Conservation (phyloP, 2,329 filamentous ascomycete genomes). For the Hypomyces rosellus region DNA sequence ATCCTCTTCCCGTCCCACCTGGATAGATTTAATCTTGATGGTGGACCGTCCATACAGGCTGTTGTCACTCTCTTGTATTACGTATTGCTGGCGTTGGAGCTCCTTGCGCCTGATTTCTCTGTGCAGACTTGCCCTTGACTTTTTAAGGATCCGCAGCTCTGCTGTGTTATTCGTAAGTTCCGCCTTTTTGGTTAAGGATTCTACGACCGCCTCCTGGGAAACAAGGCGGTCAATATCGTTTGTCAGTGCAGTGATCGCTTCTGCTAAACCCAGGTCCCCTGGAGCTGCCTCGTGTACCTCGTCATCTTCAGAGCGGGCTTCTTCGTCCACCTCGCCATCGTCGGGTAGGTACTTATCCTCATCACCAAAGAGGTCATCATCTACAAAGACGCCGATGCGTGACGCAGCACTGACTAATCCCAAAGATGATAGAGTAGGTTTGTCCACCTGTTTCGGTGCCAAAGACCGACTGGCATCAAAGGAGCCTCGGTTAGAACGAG, state of each 20-base stretch:
- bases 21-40: slow-evolving; percentile 84
- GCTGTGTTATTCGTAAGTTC: slow-evolving; percentile 96
- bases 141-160: slow-evolving; percentile 83
- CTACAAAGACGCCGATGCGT: slow-evolving; percentile 84
- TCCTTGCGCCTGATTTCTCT: slow-evolving; percentile 91
- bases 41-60: slow-evolving; percentile 89
- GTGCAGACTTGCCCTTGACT: slow-evolving; percentile 89
- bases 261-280: slow-evolving; percentile 85
- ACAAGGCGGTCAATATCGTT: slow-evolving; percentile 84
- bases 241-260: slow-evolving; percentile 84
- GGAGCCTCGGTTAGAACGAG: slow-evolving; percentile 56
- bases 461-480: slow-evolving; percentile 43
- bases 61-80: slow-evolving; percentile 96
- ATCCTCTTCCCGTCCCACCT: slow-evolving; percentile 86
- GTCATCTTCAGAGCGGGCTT: slow-evolving; percentile 57
- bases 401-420: slow-evolving; percentile 84
- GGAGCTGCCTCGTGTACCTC: slow-evolving; percentile 91
- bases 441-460: slow-evolving; percentile 47
- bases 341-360: slow-evolving; percentile 81
- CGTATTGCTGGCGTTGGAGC: slow-evolving; percentile 92
- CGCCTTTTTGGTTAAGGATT: slow-evolving; percentile 86
- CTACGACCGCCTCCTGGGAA: slow-evolving; percentile 83
- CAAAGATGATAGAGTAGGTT: slow-evolving; percentile 83
- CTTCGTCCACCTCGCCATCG: slow-evolving; percentile 64
- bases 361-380: slow-evolving; percentile 89